A percentile compares a stretch with the other conserved stretches of the same genome.
Evolutionary conservation across 768 basidiomycete genomes (phyloP).

Genomic region (Clavulina sp.): DNA sequence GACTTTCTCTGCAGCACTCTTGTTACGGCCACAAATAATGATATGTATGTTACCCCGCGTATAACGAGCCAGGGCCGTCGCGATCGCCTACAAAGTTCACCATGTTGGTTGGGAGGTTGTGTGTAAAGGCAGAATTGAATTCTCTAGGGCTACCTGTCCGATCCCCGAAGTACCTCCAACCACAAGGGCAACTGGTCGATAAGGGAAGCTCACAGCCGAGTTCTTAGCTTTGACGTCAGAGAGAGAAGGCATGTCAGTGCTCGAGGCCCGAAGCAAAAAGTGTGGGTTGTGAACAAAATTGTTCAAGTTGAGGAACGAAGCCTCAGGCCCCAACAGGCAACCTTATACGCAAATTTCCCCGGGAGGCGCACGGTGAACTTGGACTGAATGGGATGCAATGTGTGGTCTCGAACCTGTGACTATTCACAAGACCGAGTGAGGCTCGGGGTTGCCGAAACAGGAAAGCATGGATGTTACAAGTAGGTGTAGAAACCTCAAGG

Average conservation of each 20-base stretch:
- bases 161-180: slow-evolving; percentile 11
- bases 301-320: no score
- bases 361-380: no score
- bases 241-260: slow-evolving; percentile 5
- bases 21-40: slow-evolving; percentile 12
- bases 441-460: no score
- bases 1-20: slow-evolving; percentile 10
- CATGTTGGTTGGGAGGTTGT: not conserved
- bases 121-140: not conserved
- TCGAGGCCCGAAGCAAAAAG: no score
- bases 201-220: slow-evolving; percentile 2
- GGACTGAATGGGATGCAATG: no score
- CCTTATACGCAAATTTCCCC: no score
- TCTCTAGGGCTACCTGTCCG: not conserved
- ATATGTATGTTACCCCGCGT: slow-evolving; percentile 12
- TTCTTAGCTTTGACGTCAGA: slow-evolving; percentile 4
- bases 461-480: no score
- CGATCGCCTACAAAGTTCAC: slow-evolving; percentile 3
- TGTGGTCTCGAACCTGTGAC: no score
- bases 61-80: slow-evolving; percentile 8
- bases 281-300: no score
- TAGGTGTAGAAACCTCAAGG: no score
- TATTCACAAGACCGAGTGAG: no score
- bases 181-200: slow-evolving; percentile 9
- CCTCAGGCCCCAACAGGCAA: no score